A percentile compares a stretch with the other conserved stretches of the same genome.
These are phyloP conservation scores for Nakataea oryzae DNA, from an alignment of 2,329 filamentous ascomycete species.

Conservation along the genomic window DNA sequence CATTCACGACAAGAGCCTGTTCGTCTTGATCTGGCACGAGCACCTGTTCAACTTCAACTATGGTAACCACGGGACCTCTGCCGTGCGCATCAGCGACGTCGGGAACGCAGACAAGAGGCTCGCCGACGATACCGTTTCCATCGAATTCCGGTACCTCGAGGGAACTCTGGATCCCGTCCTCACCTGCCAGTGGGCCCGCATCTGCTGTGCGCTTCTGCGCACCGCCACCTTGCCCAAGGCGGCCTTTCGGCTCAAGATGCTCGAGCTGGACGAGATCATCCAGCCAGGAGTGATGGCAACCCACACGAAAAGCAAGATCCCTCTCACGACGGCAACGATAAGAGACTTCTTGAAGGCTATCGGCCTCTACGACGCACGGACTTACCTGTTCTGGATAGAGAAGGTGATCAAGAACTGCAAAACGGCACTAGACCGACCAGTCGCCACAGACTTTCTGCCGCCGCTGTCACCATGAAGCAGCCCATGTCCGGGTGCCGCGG, in stretches of 20 bases:
- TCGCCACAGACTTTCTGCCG: neutral
- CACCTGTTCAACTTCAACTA: neutral
- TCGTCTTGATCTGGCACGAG: neutral
- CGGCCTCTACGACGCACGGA: neutral
- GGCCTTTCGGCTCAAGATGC: neutral
- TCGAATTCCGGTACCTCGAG: neutral
- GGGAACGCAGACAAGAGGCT: neutral
- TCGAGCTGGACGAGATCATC: neutral
- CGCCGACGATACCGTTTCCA: neutral
- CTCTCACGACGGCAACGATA: neutral
- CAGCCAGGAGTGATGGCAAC: too few relatives aligned
- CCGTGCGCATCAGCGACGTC: neutral
- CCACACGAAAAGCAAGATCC: neutral
- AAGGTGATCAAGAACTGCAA: neutral
- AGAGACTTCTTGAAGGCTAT: neutral
- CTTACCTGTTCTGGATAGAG: neutral
- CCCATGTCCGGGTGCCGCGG: too few relatives aligned
- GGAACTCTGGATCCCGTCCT: neutral
- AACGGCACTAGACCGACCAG: neutral
- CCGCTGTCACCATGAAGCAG: neutral
- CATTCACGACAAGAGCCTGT: neutral
- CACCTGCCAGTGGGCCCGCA: neutral
- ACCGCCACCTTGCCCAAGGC: neutral
- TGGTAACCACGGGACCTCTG: neutral
- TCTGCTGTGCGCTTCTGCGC: conserved; percentile 1